Conservation (phyloP, 345 rosid species). For the Citrus reticulata region DNA sequence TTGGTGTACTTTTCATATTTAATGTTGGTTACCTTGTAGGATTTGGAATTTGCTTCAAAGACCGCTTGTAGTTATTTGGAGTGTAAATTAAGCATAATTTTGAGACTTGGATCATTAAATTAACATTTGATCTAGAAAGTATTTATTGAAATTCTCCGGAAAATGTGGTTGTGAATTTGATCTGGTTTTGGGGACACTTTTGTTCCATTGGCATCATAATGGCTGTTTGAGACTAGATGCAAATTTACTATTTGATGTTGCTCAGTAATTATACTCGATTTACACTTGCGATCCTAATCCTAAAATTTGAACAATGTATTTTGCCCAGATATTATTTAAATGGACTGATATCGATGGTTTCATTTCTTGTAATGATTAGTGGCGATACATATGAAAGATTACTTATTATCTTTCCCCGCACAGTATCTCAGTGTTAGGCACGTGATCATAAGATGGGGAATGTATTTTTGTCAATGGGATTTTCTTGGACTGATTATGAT, state of each 20-base stretch:
- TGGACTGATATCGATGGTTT: not conserved
- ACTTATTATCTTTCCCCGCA: not conserved
- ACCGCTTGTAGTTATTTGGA: not conserved
- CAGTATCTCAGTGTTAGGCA: not conserved
- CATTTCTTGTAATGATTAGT: not conserved
- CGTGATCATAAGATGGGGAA: not conserved
- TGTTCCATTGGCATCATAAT: not conserved
- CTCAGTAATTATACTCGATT: not conserved
- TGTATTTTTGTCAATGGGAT: not conserved
- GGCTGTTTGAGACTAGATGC: not conserved
- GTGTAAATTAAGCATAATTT: not conserved
- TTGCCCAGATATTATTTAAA: not conserved
- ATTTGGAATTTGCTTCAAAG: slow-evolving; percentile 2
- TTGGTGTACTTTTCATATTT: not conserved
- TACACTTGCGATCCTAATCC: not conserved
- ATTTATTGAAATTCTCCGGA: not conserved
- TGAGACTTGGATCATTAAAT: not conserved
- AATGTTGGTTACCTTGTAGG: not conserved
- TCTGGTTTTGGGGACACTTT: not conserved
- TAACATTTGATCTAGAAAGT: not conserved
- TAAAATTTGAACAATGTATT: not conserved
- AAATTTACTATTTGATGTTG: not conserved
- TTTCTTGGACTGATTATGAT: not conserved
- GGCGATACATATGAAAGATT: not conserved
- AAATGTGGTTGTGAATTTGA: not conserved